Evolutionary conservation across 192 early-diverging fungal species (phyloP), one percentile per base, ranked within the genome.

Genomic region (Podila horticola): DNA sequence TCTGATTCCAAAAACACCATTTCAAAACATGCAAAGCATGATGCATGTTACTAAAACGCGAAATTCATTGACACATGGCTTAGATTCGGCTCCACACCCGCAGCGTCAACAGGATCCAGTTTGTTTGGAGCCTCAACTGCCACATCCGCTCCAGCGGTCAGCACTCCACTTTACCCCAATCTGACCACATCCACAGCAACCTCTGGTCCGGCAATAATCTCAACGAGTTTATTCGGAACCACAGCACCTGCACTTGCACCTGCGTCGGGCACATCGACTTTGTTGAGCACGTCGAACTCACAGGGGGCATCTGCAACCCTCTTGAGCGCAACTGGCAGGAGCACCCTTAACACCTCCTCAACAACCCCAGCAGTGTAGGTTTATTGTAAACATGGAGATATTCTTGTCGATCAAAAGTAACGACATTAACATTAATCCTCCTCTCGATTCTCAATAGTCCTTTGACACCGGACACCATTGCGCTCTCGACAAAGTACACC

Each of bases 401-500:
- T 38, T 10, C 4, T 55, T 33, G 8, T 2, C 28, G 22, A 22
- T 62, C 2, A 1, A 17, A 41, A 22, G 26, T 3, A 29, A 33
- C 17, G 20, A 52, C 17, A 22, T 72, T 26, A 36, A 58, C 17
- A 10, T 20, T 5, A 33, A n/a, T 22, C 9, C 20, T 24, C 30
- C 30, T 33, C 7, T 57, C 19, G 13, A 36, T 34, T 22, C 49
- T 63, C 13, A 26, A 50, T 63, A 81, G 77, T 0, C 60, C 69
- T 1, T 62, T 84, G 20, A 84, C 74, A 2, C 70, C 83, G 3
- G 74, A 84, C 15, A 77, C 74, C 15, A 77, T 84, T 48, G 72
- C 83, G 20, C 71, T 67, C 45, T 77, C 74, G 38, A 79, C 83
- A 49, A 77, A 77, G 50, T 84, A 84, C 38, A 74, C 75, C 5